Evolutionary conservation across 352 stramenopile genomes (phyloP), one percentile per base, ranked within the genome.

Genomic region (Phytophthora podocarpi): DNA sequence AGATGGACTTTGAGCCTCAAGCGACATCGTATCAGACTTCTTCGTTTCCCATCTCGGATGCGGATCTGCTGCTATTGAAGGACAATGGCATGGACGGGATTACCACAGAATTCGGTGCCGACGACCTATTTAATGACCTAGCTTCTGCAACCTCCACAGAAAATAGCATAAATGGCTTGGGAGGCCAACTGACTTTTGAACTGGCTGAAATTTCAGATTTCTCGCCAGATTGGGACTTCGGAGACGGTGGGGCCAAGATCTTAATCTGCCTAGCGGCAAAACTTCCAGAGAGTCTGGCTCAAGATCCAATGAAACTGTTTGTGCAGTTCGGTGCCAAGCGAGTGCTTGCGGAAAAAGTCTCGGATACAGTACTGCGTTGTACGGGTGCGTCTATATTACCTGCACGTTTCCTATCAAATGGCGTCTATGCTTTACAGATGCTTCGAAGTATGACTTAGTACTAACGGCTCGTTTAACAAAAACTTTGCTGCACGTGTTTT

Each of bases 141-240:
- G 24, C 42, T 27, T 34, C 50, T 7, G 30, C 36, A 9, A 20
- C 8, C 21, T 51, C 34, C 7, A 27, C 43, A 8, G 63, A 51
- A 31, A 58, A 64, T 35, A 10, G 24, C 23, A 18, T n/a, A 6
- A n/a, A 37, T 9, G 36, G 34, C 15, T 43, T 70, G 28, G 51
- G 56, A 24, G 56, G 62, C 4, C 62, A 72, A 32, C 62, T 67
- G 23, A 67, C 55, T 5, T 76, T 78, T 43, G 59, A 69, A n/a
- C 46, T 69, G 27, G 54, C 85, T 12, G 63, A 77, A 37, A 93
- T 95, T 26, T 89, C 80, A 1, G 87, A 95, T 50, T 95, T 91
- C 51, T 93, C 87, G 3, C 87, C 87, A 3, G 85, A 92, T 27
- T 96, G 87, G 87, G 87, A 94, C 55, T 91, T 91, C 52, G 51